These are phyloP conservation scores for Arachis stenosperma DNA, from an alignment of 306 rosid genomes.

Conservation along the genomic window DNA sequence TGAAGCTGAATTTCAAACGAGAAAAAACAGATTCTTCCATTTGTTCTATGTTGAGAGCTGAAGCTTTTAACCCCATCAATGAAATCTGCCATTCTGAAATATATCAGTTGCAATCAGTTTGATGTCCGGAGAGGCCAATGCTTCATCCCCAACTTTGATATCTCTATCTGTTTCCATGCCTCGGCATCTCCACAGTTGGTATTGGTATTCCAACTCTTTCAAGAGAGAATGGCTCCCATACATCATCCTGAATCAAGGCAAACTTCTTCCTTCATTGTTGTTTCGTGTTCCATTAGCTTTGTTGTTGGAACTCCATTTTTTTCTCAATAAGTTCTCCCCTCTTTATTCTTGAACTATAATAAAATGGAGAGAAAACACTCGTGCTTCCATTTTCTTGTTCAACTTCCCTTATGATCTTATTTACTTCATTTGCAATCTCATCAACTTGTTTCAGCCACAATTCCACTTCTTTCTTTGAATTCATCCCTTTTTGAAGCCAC, in stretches of 20 bases:
- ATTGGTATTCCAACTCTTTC: slow-evolving; percentile 41
- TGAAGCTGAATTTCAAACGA: slow-evolving; percentile 36
- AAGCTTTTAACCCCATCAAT: slow-evolving; percentile 32
- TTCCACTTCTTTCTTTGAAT: slow-evolving; percentile 27
- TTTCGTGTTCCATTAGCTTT: too few species aligned
- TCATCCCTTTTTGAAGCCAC: slow-evolving; percentile 3
- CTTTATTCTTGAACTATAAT: slow-evolving; percentile 19
- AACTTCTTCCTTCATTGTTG: slow-evolving; percentile 30
- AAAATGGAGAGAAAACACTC: slow-evolving; percentile 6
- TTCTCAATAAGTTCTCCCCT: slow-evolving; percentile 1
- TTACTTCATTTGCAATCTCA: slow-evolving; percentile 23
- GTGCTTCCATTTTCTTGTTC: slow-evolving; percentile 1
- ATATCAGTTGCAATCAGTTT: slow-evolving; percentile 19
- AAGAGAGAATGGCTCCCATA: slow-evolving; percentile 39
- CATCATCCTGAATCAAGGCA: slow-evolving; percentile 38
- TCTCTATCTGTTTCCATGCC: slow-evolving; percentile 42
- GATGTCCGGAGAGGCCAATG: slow-evolving; percentile 23
- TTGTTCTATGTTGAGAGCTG: slow-evolving; percentile 32
- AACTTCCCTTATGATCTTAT: slow-evolving; percentile 6
- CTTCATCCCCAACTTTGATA: slow-evolving; percentile 30
- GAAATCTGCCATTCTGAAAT: slow-evolving; percentile 41
- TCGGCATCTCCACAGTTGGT: slow-evolving; percentile 36
- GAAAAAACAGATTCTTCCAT: slow-evolving; percentile 42
- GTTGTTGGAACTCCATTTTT: too few species aligned
- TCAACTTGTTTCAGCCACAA: slow-evolving; percentile 41